Evolutionary conservation across 1,139 yeast species (phyloP), one percentile per base, ranked within the genome.

Genomic region (Groenewaldozyma sp.): DNA sequence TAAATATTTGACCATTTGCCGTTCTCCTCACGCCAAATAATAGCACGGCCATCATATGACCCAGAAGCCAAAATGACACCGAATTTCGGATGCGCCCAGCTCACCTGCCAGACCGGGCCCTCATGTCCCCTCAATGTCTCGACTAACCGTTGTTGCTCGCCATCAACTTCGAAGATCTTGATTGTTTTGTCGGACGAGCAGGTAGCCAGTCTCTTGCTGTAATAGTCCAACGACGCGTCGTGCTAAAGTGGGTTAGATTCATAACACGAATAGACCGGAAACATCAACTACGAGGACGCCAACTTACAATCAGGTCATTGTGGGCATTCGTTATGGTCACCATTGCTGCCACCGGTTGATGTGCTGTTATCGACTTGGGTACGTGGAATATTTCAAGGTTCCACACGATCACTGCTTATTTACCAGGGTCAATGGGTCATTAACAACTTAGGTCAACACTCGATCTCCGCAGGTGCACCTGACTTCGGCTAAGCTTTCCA

Each of bases 61-160:
- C 95, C 87, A 22, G 95, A 82, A 0, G 98, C 98, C 50, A 91
- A 70, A 49, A 91, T 84, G 4, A 87, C 82, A 28, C 98, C 98
- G 57, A 91, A 91, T 62, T 91, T 91, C 32, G 99, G 98, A 60
- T 93, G 98, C 2, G 98, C 97, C 99, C 98, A 91, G 39, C 88
- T 77, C 26, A 88, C 94, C 64, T 91, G 95, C 98, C 99, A 93
- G 37, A 93, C 96, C 9, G 98, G 97, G 18, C 98, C 98, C 49
- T 87, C 95, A 61, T 91, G 99, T 24, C 95, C 76, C 56, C 73
- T 64, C 50, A 91, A 69, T 1, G 97, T 87, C 50, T 87, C 95
- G 24, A 80, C 70, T 40, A 87, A 68, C 58, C 73, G 78, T 39
- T 57, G 60, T 54, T 71, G 75, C 41, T 86, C 94, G 36, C 91